Percentiles rank a stretch among this genome's conserved stretches.
Evolutionary conservation across 441 rosid genomes (phyloP).

Genomic region (Hura crepitans): DNA sequence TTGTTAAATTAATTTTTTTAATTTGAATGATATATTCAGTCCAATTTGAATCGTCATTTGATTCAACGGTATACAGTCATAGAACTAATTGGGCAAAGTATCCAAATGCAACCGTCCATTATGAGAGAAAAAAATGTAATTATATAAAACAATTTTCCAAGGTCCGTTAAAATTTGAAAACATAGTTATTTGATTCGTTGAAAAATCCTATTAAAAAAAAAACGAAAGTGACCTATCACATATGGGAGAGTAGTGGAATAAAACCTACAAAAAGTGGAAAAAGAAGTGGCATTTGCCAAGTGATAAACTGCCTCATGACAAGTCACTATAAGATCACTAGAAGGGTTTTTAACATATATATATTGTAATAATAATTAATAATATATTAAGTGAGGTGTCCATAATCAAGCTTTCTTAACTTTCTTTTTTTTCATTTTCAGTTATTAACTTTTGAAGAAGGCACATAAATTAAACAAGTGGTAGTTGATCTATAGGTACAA

Average conservation of each 20-base stretch:
- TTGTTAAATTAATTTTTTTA: too few relatives aligned
- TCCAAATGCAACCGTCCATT: too few relatives aligned
- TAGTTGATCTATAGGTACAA: conserved; percentile 20
- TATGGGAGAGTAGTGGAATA: neutral
- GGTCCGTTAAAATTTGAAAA: too few relatives aligned
- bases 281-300: neutral
- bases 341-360: neutral
- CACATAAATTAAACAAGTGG: conserved; percentile 22
- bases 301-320: neutral
- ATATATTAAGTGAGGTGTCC: neutral
- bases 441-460: conserved; percentile 10
- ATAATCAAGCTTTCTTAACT: neutral
- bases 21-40: too few relatives aligned
- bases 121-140: too few relatives aligned
- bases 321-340: neutral
- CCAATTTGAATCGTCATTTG: too few relatives aligned
- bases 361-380: too few relatives aligned
- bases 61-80: too few relatives aligned
- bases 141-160: too few relatives aligned
- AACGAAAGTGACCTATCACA: neutral
- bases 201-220: too few relatives aligned
- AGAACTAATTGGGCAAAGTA: too few relatives aligned
- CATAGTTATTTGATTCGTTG: too few relatives aligned
- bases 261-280: neutral
- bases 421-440: neutral